These are phyloP conservation scores for Secale cereale DNA, from an alignment of 176 grass and related monocot genomes.

Conservation along the genomic window DNA sequence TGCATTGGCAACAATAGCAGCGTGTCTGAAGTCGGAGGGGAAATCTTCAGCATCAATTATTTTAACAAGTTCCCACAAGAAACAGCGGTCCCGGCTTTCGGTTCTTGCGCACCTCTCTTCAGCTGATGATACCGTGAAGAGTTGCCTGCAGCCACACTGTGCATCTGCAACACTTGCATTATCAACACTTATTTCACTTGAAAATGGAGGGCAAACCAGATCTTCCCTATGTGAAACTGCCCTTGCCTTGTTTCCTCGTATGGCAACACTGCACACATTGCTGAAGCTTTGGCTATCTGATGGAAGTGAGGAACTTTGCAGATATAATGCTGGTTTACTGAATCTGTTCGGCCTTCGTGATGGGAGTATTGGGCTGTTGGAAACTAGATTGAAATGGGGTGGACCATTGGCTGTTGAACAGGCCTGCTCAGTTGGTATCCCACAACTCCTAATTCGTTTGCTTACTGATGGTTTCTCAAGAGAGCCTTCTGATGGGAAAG, in stretches of 20 bases:
- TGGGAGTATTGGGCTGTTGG: constrained; percentile 76
- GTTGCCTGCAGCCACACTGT: constrained; percentile 70
- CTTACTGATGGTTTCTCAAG: constrained; percentile 58
- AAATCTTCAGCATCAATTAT: constrained; percentile 55
- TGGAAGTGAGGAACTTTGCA: constrained; percentile 62
- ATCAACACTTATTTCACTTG: constrained; percentile 64
- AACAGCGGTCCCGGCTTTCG: constrained; percentile 59
- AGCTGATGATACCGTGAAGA: constrained; percentile 69
- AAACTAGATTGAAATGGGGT: constrained; percentile 76
- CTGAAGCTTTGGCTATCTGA: constrained; percentile 86
- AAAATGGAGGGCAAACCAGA: constrained; percentile 50
- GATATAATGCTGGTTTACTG: constrained; percentile 61
- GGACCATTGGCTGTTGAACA: constrained; percentile 86
- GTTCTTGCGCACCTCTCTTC: constrained; percentile 79
- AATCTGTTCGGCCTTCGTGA: constrained; percentile 78
- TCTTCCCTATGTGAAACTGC: constrained; percentile 65
- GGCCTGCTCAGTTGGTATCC: constrained; percentile 83
- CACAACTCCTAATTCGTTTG: constrained; percentile 68
- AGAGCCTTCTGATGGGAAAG: constrained; percentile 44
- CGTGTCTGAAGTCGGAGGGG: constrained; percentile 46
- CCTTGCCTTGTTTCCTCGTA: constrained; percentile 84
- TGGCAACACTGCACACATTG: constrained; percentile 77
- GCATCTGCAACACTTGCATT: constrained; percentile 75
- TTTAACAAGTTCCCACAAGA: constrained; percentile 61
- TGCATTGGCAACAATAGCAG: constrained; percentile 62